These are phyloP conservation scores for Penicillium salamii DNA, from an alignment of 495 filamentous ascomycete genomes.

Conservation along the genomic window DNA sequence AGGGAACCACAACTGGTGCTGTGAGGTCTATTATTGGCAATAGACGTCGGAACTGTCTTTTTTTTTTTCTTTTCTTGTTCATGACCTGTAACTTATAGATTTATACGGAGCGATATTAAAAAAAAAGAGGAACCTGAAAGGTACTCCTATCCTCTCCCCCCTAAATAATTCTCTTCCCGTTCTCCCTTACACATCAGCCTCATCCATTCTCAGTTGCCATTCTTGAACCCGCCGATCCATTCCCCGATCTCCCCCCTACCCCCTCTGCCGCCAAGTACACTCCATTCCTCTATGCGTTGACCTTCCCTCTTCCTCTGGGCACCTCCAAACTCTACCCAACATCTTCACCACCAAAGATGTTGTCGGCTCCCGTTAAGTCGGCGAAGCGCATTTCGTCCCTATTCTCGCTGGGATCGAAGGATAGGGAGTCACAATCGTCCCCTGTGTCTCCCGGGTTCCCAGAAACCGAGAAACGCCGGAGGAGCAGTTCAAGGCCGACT, in stretches of 20 bases:
- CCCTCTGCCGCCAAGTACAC: constrained; percentile 8
- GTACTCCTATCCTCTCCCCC: not conserved
- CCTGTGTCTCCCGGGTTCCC: constrained; percentile 9
- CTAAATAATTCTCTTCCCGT: not conserved
- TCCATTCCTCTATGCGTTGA: constrained; percentile 23
- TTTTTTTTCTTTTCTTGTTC: not conserved
- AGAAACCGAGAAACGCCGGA: constrained; percentile 21
- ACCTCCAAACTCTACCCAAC: constrained; percentile 5
- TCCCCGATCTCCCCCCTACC: constrained; percentile 22
- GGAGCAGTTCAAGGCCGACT: constrained; percentile 36
- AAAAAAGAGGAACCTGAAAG: not conserved
- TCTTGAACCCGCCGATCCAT: constrained; percentile 47
- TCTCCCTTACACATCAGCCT: constrained; percentile 6
- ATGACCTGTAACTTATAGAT: not conserved
- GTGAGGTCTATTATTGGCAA: constrained; percentile 4
- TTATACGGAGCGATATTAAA: no score
- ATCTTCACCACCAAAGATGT: constrained; percentile 30
- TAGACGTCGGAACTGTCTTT: not conserved
- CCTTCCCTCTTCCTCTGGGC: constrained; percentile 9
- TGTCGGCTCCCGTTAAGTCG: constrained; percentile 49
- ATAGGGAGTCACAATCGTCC: constrained; percentile 25
- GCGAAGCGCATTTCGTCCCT: constrained; percentile 51
- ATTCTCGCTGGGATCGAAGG: constrained; percentile 42
- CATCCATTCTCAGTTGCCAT: constrained; percentile 18
- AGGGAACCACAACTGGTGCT: constrained; percentile 3